Evolutionary conservation across 176 grass and related monocot species (phyloP), one percentile per base, ranked within the genome.

Genomic region (Saccharum officinarum): DNA sequence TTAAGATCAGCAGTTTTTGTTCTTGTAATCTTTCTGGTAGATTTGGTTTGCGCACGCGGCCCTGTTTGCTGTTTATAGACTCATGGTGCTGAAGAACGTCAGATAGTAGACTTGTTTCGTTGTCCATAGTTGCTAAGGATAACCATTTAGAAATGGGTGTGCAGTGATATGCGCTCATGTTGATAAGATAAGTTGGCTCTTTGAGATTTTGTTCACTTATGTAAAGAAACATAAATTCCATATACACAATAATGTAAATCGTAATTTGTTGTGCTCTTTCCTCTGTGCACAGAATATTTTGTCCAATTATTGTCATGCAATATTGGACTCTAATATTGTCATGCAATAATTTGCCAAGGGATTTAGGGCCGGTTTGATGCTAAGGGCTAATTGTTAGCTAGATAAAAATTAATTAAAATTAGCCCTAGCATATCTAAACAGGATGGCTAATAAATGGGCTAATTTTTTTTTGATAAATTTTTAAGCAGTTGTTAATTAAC

Each of bases 91-190:
- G 69, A 73, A 33, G 37, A 45, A 73, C 4, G 28, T 61, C 52
- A 45, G 25, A 44, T 84, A 4, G 17, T 75, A 37, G 3, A 40
- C 16, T 44, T 63, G 61, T 20, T 81, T 77, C 1, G 6, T 31
- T 81, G 77, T 61, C 28, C 63, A 87, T 69, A 85, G 4, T 52
- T 41, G 80, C 67, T 47, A 83, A 75, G 65, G 62, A 66, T 38
- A 67, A n/a, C 23, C 40, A 3, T 44, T 55, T 73, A 49, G 57
- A 79, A 25, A 55, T 86, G 34, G 64, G 6, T 90, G 84, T 83
- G n/a, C n/a, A n/a, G n/a, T 54, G 7, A 72, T 67, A 39, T 37
- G 64, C 68, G 64, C 41, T 52, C 41, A 54, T 86, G 83, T 37
- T 82, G 83, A 64, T 81, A 81, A 85, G 52, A 71, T 52, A 69